Base-by-base conservation (phyloP, 164 flowering plant species). In the Vitis rupestris region DNA sequence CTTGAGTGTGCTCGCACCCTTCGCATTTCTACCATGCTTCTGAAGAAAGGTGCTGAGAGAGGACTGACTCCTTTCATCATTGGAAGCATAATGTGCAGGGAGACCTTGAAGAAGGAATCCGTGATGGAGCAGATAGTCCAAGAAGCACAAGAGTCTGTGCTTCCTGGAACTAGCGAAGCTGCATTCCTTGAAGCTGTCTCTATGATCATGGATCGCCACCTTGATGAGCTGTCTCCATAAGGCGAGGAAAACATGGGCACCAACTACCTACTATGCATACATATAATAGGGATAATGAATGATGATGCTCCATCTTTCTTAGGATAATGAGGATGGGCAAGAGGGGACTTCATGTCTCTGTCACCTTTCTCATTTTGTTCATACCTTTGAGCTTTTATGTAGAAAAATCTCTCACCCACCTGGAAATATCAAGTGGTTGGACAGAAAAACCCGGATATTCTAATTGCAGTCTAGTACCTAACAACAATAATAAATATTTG, bases 11-110 rank as follows among this genome's bases (percentile, higher is more conserved):
- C 83, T n/a, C 76, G 83, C 54, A 67, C 65, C 15, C 72, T 82
- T 56, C 73, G 80, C 13, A 78, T 82, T 61, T 80, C 82, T 59
- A 82, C 85, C 53, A 82, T 82, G 85, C 85, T 82, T 63, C 73
- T 82, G 63, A 82, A 80, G 75, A 82, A 82, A 74, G 85, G 83
- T n/a, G 83, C 61, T 6, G 73, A 73, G 63, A 75, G 77, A 64
- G 85, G 83, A 14, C 77, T 82, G 55, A 66, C 80, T 47, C 76
- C 85, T 23, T 80, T 75, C 30, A 59, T 76, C 65, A 82, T 82
- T 4, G 85, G 83, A 58, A 80, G 78, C 74, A 74, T 82, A 55
- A 82, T 82, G 85, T 82, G 85, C 79, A 71, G 85, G 60, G 76
- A 72, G 63, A 78, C 76, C 49, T 30, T 82, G 15, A 78, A 66